Evolutionary conservation across 1,284 basidiomycete genomes (phyloP).

Genomic region (Phylloboletellus chloephorus): DNA sequence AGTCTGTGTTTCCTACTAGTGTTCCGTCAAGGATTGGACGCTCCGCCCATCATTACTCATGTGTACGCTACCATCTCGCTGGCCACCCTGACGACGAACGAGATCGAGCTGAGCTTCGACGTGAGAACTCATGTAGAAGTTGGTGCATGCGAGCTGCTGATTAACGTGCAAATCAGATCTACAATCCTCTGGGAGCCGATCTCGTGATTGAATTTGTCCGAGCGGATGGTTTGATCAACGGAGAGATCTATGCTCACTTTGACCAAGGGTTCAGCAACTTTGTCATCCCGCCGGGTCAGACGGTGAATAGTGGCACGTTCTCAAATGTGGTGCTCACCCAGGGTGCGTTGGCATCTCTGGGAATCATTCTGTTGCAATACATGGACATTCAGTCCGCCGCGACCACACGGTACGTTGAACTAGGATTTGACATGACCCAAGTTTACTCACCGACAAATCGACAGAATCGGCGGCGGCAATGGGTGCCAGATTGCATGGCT

Average conservation of each 20-base stretch:
- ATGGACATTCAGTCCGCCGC: slow-evolving; percentile 49
- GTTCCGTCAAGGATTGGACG: slow-evolving; percentile 37
- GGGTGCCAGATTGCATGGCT: slow-evolving; percentile 59
- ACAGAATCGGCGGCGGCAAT: slow-evolving; percentile 41
- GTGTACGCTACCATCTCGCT: slow-evolving; percentile 48
- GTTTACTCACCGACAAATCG: not conserved
- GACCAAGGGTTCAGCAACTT: slow-evolving; percentile 48
- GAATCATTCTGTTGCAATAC: slow-evolving; percentile 47
- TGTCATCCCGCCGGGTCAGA: slow-evolving; percentile 50
- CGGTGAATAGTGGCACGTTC: slow-evolving; percentile 52
- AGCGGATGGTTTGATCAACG: slow-evolving; percentile 48
- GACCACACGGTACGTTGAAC: slow-evolving; percentile 37
- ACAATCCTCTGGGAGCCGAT: slow-evolving; percentile 55
- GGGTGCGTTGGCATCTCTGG: slow-evolving; percentile 49
- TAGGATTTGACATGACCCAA: not conserved
- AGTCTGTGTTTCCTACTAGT: slow-evolving; percentile 2
- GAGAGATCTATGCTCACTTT: slow-evolving; percentile 53
- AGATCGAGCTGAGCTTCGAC: slow-evolving; percentile 52
- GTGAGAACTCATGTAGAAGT: slow-evolving; percentile 29
- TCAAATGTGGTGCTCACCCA: slow-evolving; percentile 52
- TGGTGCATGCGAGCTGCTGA: slow-evolving; percentile 2
- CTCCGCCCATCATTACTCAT: slow-evolving; percentile 39
- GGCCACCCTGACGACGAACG: slow-evolving; percentile 44
- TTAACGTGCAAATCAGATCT: slow-evolving; percentile 32
- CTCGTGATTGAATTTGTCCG: slow-evolving; percentile 54